These are phyloP conservation scores for Hypoxylon subgilvum DNA, from an alignment of 495 filamentous ascomycete species.

Conservation along the genomic window DNA sequence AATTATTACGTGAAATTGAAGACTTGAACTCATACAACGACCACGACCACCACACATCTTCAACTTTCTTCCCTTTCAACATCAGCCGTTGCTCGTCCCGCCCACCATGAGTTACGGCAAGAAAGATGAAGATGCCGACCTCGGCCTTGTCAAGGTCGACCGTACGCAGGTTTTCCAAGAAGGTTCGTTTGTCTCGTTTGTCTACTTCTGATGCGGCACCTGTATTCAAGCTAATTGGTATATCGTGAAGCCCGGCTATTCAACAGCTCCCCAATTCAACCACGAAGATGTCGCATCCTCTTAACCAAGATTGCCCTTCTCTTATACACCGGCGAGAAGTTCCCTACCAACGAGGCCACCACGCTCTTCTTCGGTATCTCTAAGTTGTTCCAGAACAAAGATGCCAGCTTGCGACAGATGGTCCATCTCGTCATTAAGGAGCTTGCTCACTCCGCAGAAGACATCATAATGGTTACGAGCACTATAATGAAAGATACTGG, in stretches of 20 bases:
- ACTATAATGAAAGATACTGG: conserved; percentile 99
- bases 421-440: conserved; percentile 98
- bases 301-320: conserved; percentile 97
- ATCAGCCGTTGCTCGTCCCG: conserved; percentile 40
- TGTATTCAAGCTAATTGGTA: conserved; percentile 28
- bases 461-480: conserved; percentile 99
- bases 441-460: conserved; percentile 92
- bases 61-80: conserved; percentile 33
- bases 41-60: conserved; percentile 40
- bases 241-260: conserved; percentile 92
- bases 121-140: conserved; percentile 97
- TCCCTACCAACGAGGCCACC: conserved; percentile 96
- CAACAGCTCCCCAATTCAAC: conserved; percentile 93
- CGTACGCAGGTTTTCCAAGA: conserved; percentile 99
- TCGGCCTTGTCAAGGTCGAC: conserved; percentile 92
- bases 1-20: not conserved
- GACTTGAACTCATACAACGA: conserved; percentile 26
- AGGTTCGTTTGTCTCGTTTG: conserved; percentile 64
- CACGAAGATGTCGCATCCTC: conserved; percentile 91
- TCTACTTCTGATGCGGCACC: conserved; percentile 3
- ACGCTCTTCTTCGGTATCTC: conserved; percentile 99
- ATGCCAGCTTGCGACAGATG: conserved; percentile 98
- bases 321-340: conserved; percentile 94
- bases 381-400: conserved; percentile 99
- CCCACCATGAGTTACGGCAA: conserved; percentile 91